These are phyloP conservation scores for Tuctoria greenei DNA, from an alignment of 176 grass and related monocot genomes.

Conservation along the genomic window DNA sequence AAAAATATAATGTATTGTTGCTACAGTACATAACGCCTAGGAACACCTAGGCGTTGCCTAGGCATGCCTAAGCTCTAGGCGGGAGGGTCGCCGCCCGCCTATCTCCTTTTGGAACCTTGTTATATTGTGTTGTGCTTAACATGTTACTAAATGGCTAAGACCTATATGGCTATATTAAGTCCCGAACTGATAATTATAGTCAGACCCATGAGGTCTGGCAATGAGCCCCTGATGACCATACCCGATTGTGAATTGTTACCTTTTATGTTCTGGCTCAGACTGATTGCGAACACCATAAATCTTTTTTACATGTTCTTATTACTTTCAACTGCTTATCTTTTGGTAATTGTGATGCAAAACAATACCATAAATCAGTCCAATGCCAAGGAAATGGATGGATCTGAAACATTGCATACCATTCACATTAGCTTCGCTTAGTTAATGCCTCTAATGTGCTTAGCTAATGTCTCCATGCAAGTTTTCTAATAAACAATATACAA, in stretches of 20 bases:
- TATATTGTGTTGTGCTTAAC: neutral
- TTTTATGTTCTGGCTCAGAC: neutral
- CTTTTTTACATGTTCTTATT: neutral
- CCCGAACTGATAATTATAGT: neutral
- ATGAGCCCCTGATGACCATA: neutral
- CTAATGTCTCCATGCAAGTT: neutral
- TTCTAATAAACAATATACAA: neutral
- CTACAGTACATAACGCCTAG: too few species aligned
- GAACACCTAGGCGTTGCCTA: too few species aligned
- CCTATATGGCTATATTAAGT: neutral
- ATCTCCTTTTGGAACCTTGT: too few species aligned
- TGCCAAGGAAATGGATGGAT: neutral
- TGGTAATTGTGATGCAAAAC: neutral
- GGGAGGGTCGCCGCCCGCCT: too few species aligned
- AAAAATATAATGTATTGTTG: too few species aligned
- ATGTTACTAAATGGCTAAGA: neutral
- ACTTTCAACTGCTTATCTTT: neutral
- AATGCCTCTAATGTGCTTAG: neutral
- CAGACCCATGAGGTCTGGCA: neutral
- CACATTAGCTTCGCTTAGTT: neutral
- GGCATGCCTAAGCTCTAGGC: too few species aligned
- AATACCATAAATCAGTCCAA: neutral
- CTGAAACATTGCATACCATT: conserved; percentile 1
- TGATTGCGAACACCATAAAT: neutral
- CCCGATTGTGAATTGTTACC: neutral